These are phyloP conservation scores for Collybia sp. DNA, from an alignment of 768 basidiomycete genomes.

Conservation along the genomic window DNA sequence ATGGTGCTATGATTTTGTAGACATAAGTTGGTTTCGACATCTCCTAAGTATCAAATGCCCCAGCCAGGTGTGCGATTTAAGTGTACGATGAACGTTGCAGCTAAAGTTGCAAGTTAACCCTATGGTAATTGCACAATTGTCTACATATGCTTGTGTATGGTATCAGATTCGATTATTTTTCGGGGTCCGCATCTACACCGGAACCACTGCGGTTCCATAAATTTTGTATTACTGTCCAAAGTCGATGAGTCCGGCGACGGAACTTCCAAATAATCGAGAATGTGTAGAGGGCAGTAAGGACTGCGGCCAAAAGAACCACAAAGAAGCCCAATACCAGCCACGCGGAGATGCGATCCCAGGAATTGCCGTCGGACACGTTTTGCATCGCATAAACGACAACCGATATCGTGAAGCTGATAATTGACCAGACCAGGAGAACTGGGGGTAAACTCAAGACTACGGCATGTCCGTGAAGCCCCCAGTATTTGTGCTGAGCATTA, in stretches of 20 bases:
- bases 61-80: too few relatives aligned
- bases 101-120: too few relatives aligned
- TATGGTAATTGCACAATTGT: too few relatives aligned
- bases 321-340: constrained; percentile 39
- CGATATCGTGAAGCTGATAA: constrained; percentile 41
- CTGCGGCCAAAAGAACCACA: constrained; percentile 30
- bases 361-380: constrained; percentile 17
- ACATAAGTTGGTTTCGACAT: constrained; percentile 42
- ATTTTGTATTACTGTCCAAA: constrained; percentile 5
- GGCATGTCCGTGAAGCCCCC: constrained; percentile 46
- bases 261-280: constrained; percentile 49
- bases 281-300: constrained; percentile 37
- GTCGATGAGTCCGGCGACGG: constrained; percentile 17
- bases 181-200: too few relatives aligned
- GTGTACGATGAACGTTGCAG: too few relatives aligned
- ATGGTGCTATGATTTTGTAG: constrained; percentile 54
- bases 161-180: too few relatives aligned
- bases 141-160: too few relatives aligned
- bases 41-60: too few relatives aligned
- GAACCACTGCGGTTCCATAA: too few relatives aligned
- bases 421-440: constrained; percentile 52
- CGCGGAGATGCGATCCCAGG: constrained; percentile 23
- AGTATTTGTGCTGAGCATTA: constrained; percentile 38
- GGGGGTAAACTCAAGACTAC: constrained; percentile 48
- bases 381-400: constrained; percentile 41